Conservation (phyloP, 2,329 filamentous ascomycete species). For the Pestalotiopsis sp. region DNA sequence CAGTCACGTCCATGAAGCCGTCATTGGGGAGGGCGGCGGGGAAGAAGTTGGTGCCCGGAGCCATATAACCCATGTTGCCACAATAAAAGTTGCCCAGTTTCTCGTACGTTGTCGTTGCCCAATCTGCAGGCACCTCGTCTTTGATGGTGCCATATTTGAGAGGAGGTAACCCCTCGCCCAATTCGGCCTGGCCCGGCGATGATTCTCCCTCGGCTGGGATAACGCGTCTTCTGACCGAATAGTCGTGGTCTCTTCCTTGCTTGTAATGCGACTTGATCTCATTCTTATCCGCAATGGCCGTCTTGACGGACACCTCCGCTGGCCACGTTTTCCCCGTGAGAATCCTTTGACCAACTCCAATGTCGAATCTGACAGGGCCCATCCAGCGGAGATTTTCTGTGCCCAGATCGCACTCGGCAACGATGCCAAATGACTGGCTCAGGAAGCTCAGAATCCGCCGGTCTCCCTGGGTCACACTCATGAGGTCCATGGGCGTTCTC, state of each 20-base stretch:
- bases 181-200: conserved; percentile 23
- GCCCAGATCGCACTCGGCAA: conserved; percentile 86
- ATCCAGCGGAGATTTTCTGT: conserved; percentile 95
- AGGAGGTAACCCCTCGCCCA: conserved; percentile 64
- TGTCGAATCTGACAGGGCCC: conserved; percentile 82
- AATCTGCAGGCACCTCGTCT: conserved; percentile 75
- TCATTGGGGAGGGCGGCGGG: conserved; percentile 80
- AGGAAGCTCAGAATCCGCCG: conserved; percentile 81
- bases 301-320: conserved; percentile 84
- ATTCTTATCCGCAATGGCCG: conserved; percentile 76
- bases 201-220: conserved; percentile 23
- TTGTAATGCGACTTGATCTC: conserved; percentile 74
- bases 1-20: conserved; percentile 83
- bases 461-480: conserved; percentile 83
- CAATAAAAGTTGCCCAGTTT: conserved; percentile 91
- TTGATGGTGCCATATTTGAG: conserved; percentile 80
- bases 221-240: conserved; percentile 28
- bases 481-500: conserved; percentile 80
- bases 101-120: conserved; percentile 74
- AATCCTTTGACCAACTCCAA: conserved; percentile 79
- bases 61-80: conserved; percentile 95
- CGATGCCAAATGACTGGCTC: conserved; percentile 85
- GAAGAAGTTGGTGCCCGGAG: conserved; percentile 86
- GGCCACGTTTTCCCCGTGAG: conserved; percentile 80
- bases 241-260: conserved; percentile 30